phyloP scores from a whole-genome alignment of 495 filamentous ascomycete genomes.

The Glarea lozoyensis region DNA sequence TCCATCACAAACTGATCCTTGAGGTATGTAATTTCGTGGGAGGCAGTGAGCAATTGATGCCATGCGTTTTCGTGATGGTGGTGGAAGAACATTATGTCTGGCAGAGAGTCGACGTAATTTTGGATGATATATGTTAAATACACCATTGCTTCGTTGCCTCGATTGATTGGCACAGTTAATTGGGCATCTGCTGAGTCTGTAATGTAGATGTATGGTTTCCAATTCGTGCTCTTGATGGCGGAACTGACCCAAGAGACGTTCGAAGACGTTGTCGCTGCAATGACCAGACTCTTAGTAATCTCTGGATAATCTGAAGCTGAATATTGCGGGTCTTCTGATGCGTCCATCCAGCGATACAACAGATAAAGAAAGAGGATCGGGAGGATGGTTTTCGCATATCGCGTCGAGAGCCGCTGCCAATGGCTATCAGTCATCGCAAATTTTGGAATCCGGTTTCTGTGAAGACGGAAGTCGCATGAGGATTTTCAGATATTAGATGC shows the following conservation, averaged over 20 bases:
- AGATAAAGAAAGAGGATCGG: background rate
- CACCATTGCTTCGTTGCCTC: constrained; percentile 70
- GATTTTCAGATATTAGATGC: background rate
- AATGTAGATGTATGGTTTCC: background rate
- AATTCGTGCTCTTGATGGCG: background rate
- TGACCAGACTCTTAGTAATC: background rate
- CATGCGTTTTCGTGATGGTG: constrained; percentile 35
- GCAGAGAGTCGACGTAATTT: constrained; percentile 56
- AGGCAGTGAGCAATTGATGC: constrained; percentile 24
- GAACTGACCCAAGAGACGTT: background rate
- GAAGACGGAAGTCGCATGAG: background rate
- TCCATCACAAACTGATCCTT: constrained; percentile 30
- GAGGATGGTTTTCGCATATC: background rate
- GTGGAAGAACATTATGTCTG: constrained; percentile 37
- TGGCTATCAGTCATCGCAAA: too few species aligned
- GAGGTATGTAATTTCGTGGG: constrained; percentile 27
- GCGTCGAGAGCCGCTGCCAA: background rate
- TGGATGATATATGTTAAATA: constrained; percentile 68
- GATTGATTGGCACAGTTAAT: constrained; percentile 44
- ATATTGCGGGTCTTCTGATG: background rate
- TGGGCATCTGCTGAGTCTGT: background rate
- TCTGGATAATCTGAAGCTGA: background rate
- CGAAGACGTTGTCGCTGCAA: background rate
- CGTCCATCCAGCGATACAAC: background rate
- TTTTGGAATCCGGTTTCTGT: background rate